Conservation (phyloP, 345 rosid genomes). For the sweet orange (Citrus sinensis) region DNA sequence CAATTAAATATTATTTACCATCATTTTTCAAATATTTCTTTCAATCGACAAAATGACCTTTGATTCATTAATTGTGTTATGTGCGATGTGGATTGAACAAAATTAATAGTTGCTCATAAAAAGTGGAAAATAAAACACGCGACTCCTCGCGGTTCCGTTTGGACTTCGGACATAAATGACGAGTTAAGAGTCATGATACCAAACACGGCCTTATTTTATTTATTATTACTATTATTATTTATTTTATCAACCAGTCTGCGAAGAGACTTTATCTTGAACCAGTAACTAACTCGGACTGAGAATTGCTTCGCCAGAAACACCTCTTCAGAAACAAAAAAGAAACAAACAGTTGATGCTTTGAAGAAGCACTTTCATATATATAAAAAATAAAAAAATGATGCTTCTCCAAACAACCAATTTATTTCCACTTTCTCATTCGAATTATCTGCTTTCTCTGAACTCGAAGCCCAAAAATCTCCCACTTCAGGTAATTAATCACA, state of each 20-base stretch:
- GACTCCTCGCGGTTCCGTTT: too few species aligned
- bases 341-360: constrained; percentile 9
- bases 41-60: too few species aligned
- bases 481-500: constrained; percentile 36
- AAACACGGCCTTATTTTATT: constrained; percentile 13
- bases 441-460: constrained; percentile 27
- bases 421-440: constrained; percentile 33
- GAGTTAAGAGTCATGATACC: not conserved
- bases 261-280: constrained; percentile 19
- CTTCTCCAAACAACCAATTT: constrained; percentile 46
- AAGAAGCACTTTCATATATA: not conserved
- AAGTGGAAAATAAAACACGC: too few species aligned
- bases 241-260: not conserved
- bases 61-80: too few species aligned
- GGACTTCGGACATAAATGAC: too few species aligned
- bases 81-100: too few species aligned
- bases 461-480: constrained; percentile 24
- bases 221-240: too few species aligned
- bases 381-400: constrained; percentile 24
- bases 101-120: too few species aligned
- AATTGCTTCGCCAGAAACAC: not conserved
- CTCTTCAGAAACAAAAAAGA: too few species aligned
- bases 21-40: too few species aligned
- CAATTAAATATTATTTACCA: too few species aligned
- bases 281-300: not conserved